Conservation (phyloP, 441 rosid genomes). For the Biscutella laevigata region DNA sequence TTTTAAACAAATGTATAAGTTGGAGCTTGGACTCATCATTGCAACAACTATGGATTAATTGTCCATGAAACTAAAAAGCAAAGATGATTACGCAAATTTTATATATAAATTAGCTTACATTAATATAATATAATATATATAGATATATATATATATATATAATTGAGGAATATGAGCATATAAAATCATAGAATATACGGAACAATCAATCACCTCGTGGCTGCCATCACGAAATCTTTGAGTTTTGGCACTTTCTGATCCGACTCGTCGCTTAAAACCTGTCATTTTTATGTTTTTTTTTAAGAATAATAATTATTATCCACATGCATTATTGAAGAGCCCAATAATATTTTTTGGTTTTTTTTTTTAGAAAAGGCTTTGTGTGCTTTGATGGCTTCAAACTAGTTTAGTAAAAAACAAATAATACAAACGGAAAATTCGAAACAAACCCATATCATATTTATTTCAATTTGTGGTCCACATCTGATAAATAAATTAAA, state of each 20-base stretch:
- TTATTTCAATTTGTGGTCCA: neutral
- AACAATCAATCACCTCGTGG: constrained; percentile 52
- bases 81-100: neutral
- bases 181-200: neutral
- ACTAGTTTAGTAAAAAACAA: neutral
- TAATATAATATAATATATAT: too few relatives aligned
- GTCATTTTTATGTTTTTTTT: neutral
- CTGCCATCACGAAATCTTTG: constrained; percentile 60
- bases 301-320: neutral
- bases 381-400: neutral
- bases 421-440: neutral
- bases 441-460: neutral
- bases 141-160: neutral
- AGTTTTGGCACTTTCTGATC: constrained; percentile 44
- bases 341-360: too few relatives aligned
- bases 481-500: neutral
- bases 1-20: neutral
- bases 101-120: too few relatives aligned
- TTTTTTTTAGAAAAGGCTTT: too few relatives aligned
- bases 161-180: neutral
- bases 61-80: neutral
- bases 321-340: neutral
- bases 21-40: too few relatives aligned
- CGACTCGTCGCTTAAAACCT: constrained; percentile 50
- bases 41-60: neutral